These are phyloP conservation scores for Ailanthus altissimus DNA, from an alignment of 345 rosid genomes.

Conservation along the genomic window DNA sequence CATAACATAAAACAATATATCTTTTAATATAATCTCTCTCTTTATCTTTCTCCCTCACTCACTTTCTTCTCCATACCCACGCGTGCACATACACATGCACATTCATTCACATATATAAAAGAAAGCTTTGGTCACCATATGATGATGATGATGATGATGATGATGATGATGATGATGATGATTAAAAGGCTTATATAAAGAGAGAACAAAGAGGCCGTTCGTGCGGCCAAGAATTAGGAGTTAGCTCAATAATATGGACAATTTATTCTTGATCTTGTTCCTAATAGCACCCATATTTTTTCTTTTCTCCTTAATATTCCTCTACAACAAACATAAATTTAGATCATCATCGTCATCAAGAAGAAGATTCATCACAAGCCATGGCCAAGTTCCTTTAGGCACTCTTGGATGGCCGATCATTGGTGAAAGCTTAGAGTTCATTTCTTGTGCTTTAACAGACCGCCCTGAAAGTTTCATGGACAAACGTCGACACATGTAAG, in stretches of 20 bases:
- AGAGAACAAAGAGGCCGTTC: conserved; percentile 31
- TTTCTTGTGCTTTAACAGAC: conserved; percentile 80
- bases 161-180: conserved; percentile 14
- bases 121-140: neutral
- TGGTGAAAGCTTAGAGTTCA: conserved; percentile 90
- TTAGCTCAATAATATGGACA: conserved; percentile 37
- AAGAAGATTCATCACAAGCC: neutral
- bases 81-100: conserved; percentile 43
- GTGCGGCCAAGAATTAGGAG: conserved; percentile 23
- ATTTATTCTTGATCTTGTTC: conserved; percentile 37
- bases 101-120: conserved; percentile 9
- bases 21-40: neutral
- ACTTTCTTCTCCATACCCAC: conserved; percentile 22
- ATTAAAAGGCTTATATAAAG: conserved; percentile 20
- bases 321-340: conserved; percentile 28
- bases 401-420: conserved; percentile 83
- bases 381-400: conserved; percentile 56
- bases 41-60: neutral
- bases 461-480: conserved; percentile 89
- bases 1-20: neutral
- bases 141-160: conserved; percentile 25
- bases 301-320: conserved; percentile 27
- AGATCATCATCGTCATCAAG: conserved; percentile 24
- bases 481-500: conserved; percentile 71
- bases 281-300: conserved; percentile 13